These are phyloP conservation scores for Wickerhamiella kurtzmanii DNA, from an alignment of 805 yeast genomes.

Conservation along the genomic window DNA sequence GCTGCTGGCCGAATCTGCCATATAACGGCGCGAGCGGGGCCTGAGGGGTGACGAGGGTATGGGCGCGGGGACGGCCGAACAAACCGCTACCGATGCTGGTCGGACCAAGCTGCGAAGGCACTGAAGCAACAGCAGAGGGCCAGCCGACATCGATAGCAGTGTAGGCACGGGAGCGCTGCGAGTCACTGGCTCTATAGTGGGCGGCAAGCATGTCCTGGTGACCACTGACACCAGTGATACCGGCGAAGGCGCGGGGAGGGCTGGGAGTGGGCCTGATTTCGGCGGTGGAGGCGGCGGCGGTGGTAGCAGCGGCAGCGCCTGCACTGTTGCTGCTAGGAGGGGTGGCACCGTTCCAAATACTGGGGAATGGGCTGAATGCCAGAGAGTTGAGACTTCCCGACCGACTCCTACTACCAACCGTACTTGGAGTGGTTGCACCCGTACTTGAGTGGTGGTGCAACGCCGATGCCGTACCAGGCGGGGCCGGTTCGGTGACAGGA, in stretches of 20 bases:
- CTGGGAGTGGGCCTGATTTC: not conserved
- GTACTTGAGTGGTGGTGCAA: constrained; percentile 5
- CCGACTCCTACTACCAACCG: constrained; percentile 12
- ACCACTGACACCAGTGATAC: too few species aligned
- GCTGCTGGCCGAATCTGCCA: constrained; percentile 12
- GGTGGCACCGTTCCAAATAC: constrained; percentile 2
- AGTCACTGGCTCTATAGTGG: constrained; percentile 6
- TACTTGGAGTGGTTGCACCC: constrained; percentile 5
- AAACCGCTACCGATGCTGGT: constrained; percentile 3
- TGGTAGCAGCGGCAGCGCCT: constrained; percentile 16
- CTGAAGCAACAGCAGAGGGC: constrained; percentile 5
- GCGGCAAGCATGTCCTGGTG: not conserved
- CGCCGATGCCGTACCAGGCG: constrained; percentile 2
- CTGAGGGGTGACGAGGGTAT: constrained; percentile 11
- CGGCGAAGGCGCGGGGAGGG: too few species aligned
- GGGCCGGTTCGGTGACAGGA: not conserved
- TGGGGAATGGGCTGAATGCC: not conserved
- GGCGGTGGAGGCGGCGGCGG: constrained; percentile 15
- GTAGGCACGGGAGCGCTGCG: constrained; percentile 22
- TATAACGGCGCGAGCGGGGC: constrained; percentile 10
- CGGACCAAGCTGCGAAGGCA: constrained; percentile 3
- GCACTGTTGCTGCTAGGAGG: constrained; percentile 10
- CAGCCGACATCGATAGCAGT: constrained; percentile 15
- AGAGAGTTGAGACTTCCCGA: constrained; percentile 10
- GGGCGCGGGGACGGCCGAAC: constrained; percentile 19